Base-by-base conservation (phyloP, 352 stramenopile genomes). In the Plasmopara viticola region DNA sequence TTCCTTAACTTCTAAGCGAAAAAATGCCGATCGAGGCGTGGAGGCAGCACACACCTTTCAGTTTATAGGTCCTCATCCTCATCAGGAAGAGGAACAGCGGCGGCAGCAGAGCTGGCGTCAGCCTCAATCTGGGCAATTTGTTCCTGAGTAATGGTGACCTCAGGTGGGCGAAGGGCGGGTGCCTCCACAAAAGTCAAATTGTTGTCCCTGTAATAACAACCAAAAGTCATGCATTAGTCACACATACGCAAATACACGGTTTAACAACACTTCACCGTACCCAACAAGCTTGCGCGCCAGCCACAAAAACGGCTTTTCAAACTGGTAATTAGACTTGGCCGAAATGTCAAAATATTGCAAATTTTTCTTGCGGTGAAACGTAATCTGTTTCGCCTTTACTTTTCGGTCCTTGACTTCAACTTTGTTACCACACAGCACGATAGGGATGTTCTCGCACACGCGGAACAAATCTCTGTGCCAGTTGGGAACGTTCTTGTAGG, bases 341-440 rank as follows among this genome's bases (percentile, higher is more conserved):
- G 97, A 99, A 67, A 99, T 99, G 82, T 99, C 97, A 62, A 99
- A 99, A 78, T 99, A 99, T 79, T 99, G 97, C 43, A 99, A 74
- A 78, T 99, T 99, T 87, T 99, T 99, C 87, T 99, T 99, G 67
- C 96, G 90, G 82, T 99, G 96, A 86, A 99, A 99, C 31, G 94
- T 99, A 64, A 99, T 99, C 78, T 99, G 96, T 86, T 99, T 99
- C 48, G 96, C 95, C 86, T 99, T 99, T 13, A 99, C 97, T 88
- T 99, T 99, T 60, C 97, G 89, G 73, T 99, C 97, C 85, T 99
- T 99, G 67, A 99, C 98, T 78, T 99, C 97, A 13, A 99, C 96
- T 90, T 99, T 99, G 88, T 99, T 99, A 51, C 97, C 97, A 47
- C 86, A 97, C 31, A 99, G 79, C 51, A 99, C 97, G 62, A 99